Evolutionary conservation across 2,329 filamentous ascomycete genomes (phyloP), one percentile per base, ranked within the genome.

Genomic region (Ophiostoma perfectum): DNA sequence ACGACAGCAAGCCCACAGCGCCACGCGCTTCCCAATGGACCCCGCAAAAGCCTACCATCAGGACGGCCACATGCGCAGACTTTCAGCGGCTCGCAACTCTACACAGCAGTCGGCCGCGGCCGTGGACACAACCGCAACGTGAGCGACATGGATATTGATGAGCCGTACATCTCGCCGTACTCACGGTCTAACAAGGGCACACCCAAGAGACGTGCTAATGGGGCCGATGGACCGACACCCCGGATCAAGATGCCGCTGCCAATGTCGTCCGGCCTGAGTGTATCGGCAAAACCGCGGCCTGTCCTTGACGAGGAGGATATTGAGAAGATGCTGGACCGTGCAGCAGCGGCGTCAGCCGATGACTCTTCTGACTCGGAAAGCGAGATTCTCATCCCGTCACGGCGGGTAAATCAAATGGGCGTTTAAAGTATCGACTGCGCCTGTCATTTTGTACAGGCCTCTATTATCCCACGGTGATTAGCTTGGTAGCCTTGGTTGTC

Each of bases 321-420:
- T 68, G 84, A 87, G 69, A 79, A 81, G 49, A 86, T 87, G 82
- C 77, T 87, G 55, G 84, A 87, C 68, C 79, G 80, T 47, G 83
- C 80, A 2, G 81, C 79, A 2, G 70, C 69, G 0, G 82, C 80
- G 2, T 81, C 81, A 27, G 79, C 81, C 38, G 79, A 78, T n/a
- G 82, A 82, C 62, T 81, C 83, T 68, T 85, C 83, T 18, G 85
- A 86, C 62, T 86, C 85, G 16, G 85, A 87, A 42, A 82, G 81
- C 44, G 84, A 87, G 73, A 87, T 87, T 68, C 77, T 81, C 66
- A 77, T 86, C 6, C 83, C 83, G 0, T 66, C 75, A 0, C 66
- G 71, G 12, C 71, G 70, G 41, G 36, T 65, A 7, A 67, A 60
- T 5, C 65, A 64, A 4, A 44, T 70, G 36, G 68, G 67, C 2